Evolutionary conservation across 352 stramenopile species (phyloP).

Genomic region (Sclerospora graminicola): DNA sequence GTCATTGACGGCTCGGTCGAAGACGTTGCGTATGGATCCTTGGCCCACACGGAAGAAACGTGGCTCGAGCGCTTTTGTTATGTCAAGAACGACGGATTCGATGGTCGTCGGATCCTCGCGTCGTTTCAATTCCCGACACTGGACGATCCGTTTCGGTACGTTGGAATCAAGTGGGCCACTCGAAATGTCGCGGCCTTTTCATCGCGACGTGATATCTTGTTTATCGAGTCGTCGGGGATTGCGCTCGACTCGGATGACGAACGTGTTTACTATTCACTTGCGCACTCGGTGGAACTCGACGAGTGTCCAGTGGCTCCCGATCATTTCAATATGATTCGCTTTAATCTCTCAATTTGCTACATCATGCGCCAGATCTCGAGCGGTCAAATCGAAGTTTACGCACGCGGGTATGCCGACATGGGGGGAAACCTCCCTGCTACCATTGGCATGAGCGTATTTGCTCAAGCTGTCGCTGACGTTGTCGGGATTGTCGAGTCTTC

Average conservation of each 20-base stretch:
- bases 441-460: slow-evolving; percentile 22
- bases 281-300: slow-evolving; percentile 31
- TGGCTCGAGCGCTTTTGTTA: slow-evolving; percentile 34
- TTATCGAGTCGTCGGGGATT: slow-evolving; percentile 37
- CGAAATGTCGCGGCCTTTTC: slow-evolving; percentile 24
- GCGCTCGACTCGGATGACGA: slow-evolving; percentile 29
- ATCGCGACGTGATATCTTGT: slow-evolving; percentile 31
- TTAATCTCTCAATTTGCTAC: slow-evolving; percentile 41
- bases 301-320: slow-evolving; percentile 16
- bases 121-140: slow-evolving; percentile 28
- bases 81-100: slow-evolving; percentile 33
- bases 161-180: slow-evolving; percentile 39
- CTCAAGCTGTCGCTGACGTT: slow-evolving; percentile 18
- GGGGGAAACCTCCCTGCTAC: slow-evolving; percentile 24
- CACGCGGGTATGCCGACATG: slow-evolving; percentile 31
- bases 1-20: slow-evolving; percentile 31
- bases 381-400: slow-evolving; percentile 36
- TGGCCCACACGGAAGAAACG: slow-evolving; percentile 24
- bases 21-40: slow-evolving; percentile 32
- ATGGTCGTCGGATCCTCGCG: slow-evolving; percentile 26
- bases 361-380: slow-evolving; percentile 30
- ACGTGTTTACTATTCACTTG: slow-evolving; percentile 34
- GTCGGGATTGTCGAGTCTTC: slow-evolving; percentile 37
- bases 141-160: slow-evolving; percentile 41
- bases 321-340: slow-evolving; percentile 27